Evolutionary conservation across 139 green algal genomes (phyloP).

Genomic region (Chlorella sp.): DNA sequence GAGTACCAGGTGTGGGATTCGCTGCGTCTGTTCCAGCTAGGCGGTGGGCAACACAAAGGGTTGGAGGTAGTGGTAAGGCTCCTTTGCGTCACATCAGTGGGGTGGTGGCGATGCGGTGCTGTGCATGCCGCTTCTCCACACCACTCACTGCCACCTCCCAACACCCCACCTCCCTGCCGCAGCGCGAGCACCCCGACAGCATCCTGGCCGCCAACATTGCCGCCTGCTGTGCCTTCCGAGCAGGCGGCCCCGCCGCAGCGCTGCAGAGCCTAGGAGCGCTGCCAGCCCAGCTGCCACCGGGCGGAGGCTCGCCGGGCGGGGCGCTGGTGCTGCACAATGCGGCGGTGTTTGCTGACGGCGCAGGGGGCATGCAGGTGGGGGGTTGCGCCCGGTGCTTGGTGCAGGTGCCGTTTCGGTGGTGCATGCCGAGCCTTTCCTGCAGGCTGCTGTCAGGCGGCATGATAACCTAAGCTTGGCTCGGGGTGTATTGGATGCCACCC

Average conservation of each 20-base stretch:
- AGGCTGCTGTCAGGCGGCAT: not conserved
- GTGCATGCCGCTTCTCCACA: not conserved
- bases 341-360: constrained; percentile 12
- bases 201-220: constrained; percentile 23
- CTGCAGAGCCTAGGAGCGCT: not conserved
- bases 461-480: not conserved
- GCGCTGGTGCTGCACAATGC: constrained; percentile 14
- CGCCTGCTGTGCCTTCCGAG: constrained; percentile 10
- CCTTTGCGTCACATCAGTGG: not conserved
- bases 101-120: not conserved
- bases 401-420: not conserved
- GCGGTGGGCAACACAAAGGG: not conserved
- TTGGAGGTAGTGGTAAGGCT: not conserved
- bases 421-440: not conserved
- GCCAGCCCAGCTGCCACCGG: not conserved
- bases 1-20: constrained; percentile 7
- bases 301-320: not conserved
- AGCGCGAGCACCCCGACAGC: constrained; percentile 5
- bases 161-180: not conserved
- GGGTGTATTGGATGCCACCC: not conserved
- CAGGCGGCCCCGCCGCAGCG: not conserved
- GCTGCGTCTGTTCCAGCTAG: no score
- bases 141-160: not conserved
- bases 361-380: constrained; percentile 15
- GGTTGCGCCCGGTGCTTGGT: not conserved